A percentile compares a stretch with the other conserved stretches of the same genome.
phyloP scores from a whole-genome alignment of 495 filamentous ascomycete genomes.

The Trichoderma gamsii region DNA sequence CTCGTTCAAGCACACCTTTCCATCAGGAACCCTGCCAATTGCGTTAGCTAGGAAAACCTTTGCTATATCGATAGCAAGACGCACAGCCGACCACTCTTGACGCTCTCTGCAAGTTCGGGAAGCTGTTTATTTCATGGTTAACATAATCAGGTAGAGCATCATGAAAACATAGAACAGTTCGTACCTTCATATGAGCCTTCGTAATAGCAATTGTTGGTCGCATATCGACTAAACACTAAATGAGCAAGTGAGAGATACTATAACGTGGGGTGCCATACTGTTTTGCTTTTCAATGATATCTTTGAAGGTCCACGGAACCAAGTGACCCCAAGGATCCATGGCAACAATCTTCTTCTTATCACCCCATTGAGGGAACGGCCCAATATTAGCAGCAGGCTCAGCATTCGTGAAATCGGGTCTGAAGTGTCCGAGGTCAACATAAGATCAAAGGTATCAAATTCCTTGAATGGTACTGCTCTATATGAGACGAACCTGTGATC shows the following conservation, averaged over 20 bases:
- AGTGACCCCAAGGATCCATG: conserved; percentile 92
- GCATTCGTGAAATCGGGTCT: conserved; percentile 89
- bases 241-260: neutral
- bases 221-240: conserved; percentile 60
- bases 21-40: conserved; percentile 60
- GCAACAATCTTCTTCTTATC: conserved; percentile 94
- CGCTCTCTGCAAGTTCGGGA: conserved; percentile 85
- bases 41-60: conserved; percentile 19
- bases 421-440: neutral
- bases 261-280: conserved; percentile 25
- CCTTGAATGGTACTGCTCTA: neutral
- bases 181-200: conserved; percentile 84
- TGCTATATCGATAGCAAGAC: conserved; percentile 14
- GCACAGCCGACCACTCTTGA: conserved; percentile 65
- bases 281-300: conserved; percentile 61
- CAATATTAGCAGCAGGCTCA: conserved; percentile 81
- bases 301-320: conserved; percentile 75
- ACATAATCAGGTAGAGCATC: conserved; percentile 20
- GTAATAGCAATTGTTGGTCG: conserved; percentile 92
- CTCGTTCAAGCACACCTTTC: conserved; percentile 80
- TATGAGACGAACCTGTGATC: conserved; percentile 56
- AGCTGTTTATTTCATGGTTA: conserved; percentile 35
- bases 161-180: neutral
- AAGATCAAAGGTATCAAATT: neutral
- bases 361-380: conserved; percentile 81